Evolutionary conservation across 2,329 filamentous ascomycete genomes (phyloP), one percentile per base, ranked within the genome.

Genomic region (Metarhizium sp.): DNA sequence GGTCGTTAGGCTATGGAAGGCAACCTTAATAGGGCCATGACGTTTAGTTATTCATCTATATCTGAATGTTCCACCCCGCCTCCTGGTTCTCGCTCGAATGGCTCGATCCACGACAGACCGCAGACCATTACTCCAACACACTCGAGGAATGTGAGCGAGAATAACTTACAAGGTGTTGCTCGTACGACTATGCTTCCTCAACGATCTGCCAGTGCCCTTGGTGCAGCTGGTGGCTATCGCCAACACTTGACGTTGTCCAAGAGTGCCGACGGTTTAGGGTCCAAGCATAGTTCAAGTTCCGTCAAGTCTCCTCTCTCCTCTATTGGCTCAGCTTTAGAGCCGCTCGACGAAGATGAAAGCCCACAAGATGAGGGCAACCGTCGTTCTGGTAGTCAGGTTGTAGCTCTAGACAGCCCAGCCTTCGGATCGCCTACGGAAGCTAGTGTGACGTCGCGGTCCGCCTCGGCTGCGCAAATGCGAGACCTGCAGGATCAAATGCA

Each of bases 401-500:
- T 73, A 20, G 64, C 63, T 16, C 70, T 75, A 49, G 68, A 75
- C 5, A 81, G 73, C 57, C 78, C 78, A 1, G 73, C 72, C 0
- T 73, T 72, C 51, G 72, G 76, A 52, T 63, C 69, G 1, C 72
- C 64, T 40, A 63, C 65, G n/a, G 74, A 76, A 10, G 72, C 75
- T 47, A 77, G 76, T 1, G 70, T 86, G 8, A 80, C 80, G 30
- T 80, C 80, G 30, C 79, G 88, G 18, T 85, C 88, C 2, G 78
- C 84, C 14, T 92, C 90, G 1, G 84, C 84, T n/a, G 79, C 85
- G 14, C 85, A 88, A 64, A 83, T 89, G 65, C 83, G 86, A 8
- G 80, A 81, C 52, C 75, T 96, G 47, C 89, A 90, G 58, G 86
- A 90, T 60, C 90, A 95, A 67, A 89, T 96, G 81, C 85, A 87